Evolutionary conservation across 1,284 basidiomycete species (phyloP), one percentile per base, ranked within the genome.

Genomic region (Ceratobasidium papillatum): DNA sequence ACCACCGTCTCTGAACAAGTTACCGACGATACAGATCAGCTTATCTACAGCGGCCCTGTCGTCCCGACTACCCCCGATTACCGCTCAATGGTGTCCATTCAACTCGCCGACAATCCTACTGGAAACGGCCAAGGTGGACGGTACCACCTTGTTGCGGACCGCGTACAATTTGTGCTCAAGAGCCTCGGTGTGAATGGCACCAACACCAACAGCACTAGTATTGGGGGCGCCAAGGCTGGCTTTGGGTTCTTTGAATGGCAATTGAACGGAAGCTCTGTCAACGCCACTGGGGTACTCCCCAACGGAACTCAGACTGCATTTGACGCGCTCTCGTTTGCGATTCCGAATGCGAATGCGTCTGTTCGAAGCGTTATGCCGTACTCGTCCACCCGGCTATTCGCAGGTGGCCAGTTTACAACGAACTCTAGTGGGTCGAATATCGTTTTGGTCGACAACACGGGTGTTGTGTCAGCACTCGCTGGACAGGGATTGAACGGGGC

Each of bases 241-340:
- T 94, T 93, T 78, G 93, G 93, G 9, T 90, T 94, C 80, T 88
- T 93, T 72, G 93, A 94, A 79, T 94, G 93, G 93, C 89, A 90
- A 32, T 81, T 91, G 49, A 80, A 81, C 14, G 56, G 71, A 34
- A 77, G 81, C 0, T 81, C 79, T n/a, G 80, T 84, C 14, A 88
- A 92, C 79, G 90, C 89, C 5, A 88, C 87, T 2, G 82, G 86
- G 27, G 81, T 84, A 0, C 83, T 96, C 45, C 83, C 90, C 1
- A 95, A 94, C 80, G 82, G 86, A 0, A 89, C 91, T n/a, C 85
- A 93, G 81, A 96, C 94, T 1, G 77, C 86, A 1, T 81, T 94
- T 27, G 93, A 95, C 77, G 79, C 81, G 81, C 92, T 64, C 91
- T 90, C 1, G 85, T 65, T 77, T 52, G 51, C 71, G 22, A 68